Conservation (phyloP, 2,329 filamentous ascomycete species). For the Juglanconis sp. region DNA sequence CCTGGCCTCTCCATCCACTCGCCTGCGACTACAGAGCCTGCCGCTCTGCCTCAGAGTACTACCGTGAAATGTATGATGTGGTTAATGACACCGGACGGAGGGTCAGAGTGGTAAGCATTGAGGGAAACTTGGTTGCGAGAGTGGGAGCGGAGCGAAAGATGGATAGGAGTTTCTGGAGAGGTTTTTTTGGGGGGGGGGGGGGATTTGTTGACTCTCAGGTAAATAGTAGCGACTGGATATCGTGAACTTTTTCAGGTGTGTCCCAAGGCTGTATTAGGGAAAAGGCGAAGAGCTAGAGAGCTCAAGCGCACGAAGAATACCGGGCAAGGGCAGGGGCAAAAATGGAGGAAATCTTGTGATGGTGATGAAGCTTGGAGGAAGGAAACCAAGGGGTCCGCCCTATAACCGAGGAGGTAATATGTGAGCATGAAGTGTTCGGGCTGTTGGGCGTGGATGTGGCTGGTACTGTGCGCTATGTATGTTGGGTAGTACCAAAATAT, state of each 20-base stretch:
- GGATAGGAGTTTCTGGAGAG: background rate
- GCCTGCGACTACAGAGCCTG: too few species aligned
- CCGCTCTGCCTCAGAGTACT: too few species aligned
- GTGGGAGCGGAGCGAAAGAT: too few species aligned
- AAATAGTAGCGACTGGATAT: constrained; percentile 3
- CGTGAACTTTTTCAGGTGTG: background rate
- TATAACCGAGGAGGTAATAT: background rate
- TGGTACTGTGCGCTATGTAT: background rate
- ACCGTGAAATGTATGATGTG: too few species aligned
- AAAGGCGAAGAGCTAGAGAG: background rate
- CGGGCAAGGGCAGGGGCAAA: background rate
- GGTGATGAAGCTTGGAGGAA: background rate
- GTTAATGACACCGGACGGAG: too few species aligned
- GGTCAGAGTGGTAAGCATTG: too few species aligned
- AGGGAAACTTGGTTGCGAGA: too few species aligned
- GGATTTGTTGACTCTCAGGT: constrained; percentile 9
- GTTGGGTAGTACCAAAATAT: background rate
- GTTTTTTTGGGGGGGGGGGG: background rate
- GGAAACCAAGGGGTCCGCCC: background rate
- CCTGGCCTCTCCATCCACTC: too few species aligned
- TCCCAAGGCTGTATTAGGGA: constrained; percentile 3
- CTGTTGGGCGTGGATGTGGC: constrained; percentile 3
- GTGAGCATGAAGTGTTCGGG: constrained; percentile 6
- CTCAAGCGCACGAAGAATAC: background rate
- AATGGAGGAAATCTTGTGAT: background rate